Percentiles rank a stretch among this genome's conserved stretches.
These are phyloP conservation scores for Monilinia aucupariae DNA, from an alignment of 2,329 filamentous ascomycete genomes.

Conservation along the genomic window DNA sequence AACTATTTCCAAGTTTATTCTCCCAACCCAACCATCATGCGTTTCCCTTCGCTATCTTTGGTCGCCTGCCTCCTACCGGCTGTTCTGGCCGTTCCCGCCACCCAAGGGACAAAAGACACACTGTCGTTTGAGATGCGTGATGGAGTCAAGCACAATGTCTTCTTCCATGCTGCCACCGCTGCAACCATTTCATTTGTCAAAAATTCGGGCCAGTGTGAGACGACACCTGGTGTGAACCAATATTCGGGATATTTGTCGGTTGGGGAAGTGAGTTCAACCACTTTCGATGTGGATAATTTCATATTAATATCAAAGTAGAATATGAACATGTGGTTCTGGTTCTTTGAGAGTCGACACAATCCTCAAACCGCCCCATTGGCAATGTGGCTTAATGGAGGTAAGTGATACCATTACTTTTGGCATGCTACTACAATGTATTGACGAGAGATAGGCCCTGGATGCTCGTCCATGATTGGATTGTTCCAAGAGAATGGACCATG, in stretches of 20 bases:
- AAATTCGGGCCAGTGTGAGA: constrained; percentile 49
- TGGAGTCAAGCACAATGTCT: constrained; percentile 42
- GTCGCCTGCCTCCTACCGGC: constrained; percentile 18
- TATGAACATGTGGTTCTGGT: constrained; percentile 40
- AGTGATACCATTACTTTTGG: background rate
- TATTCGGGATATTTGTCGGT: constrained; percentile 48
- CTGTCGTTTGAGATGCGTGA: constrained; percentile 34
- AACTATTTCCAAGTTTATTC: background rate
- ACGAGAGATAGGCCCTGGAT: constrained; percentile 37
- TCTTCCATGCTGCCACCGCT: constrained; percentile 44
- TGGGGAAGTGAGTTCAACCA: constrained; percentile 29
- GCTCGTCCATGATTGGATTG: constrained; percentile 54
- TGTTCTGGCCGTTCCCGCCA: constrained; percentile 20
- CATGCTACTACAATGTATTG: background rate
- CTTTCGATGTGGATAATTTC: constrained; percentile 30
- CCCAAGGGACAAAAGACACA: constrained; percentile 27
- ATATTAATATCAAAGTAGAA: constrained; percentile 16
- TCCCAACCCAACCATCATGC: constrained; percentile 17
- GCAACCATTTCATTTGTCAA: constrained; percentile 44
- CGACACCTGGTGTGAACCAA: constrained; percentile 45
- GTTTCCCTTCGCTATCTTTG: constrained; percentile 16
- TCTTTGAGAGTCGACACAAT: constrained; percentile 52
- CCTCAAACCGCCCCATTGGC: constrained; percentile 42
- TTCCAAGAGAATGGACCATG: constrained; percentile 48
- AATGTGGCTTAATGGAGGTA: constrained; percentile 43